These are phyloP conservation scores for Helminthosporium solani DNA, from an alignment of 2,329 filamentous ascomycete genomes.

Conservation along the genomic window DNA sequence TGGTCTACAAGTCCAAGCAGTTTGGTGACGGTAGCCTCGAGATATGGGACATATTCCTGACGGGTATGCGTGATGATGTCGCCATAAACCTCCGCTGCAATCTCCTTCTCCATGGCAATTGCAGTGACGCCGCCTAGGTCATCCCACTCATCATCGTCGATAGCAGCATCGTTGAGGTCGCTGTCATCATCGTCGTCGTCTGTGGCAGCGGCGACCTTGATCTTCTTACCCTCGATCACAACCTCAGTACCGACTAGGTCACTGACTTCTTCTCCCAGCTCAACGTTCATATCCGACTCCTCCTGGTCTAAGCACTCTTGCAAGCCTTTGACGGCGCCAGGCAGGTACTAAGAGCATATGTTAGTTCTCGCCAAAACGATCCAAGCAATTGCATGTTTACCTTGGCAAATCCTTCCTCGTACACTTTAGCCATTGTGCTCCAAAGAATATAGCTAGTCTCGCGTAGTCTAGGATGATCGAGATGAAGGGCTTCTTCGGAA, in stretches of 20 bases:
- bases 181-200: conserved; percentile 57
- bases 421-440: conserved; percentile 92
- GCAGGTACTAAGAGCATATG: conserved; percentile 56
- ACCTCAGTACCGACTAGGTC: conserved; percentile 76
- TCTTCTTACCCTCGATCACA: conserved; percentile 77
- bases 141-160: conserved; percentile 80
- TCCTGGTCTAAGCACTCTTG: conserved; percentile 86
- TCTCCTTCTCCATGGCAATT: conserved; percentile 93
- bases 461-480: conserved; percentile 86
- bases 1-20: conserved; percentile 82
- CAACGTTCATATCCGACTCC: conserved; percentile 76
- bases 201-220: conserved; percentile 70
- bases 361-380: conserved; percentile 61
- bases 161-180: conserved; percentile 53
- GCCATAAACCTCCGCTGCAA: conserved; percentile 90
- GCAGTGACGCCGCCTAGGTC: conserved; percentile 83
- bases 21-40: conserved; percentile 83
- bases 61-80: conserved; percentile 89
- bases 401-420: conserved; percentile 59
- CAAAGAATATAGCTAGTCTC: conserved; percentile 98
- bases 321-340: conserved; percentile 75
- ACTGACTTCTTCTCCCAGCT: conserved; percentile 71
- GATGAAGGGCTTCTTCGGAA: conserved; percentile 83
- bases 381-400: too few relatives aligned
- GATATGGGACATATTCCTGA: conserved; percentile 75